Evolutionary conservation across 1,284 basidiomycete species (phyloP).

Genomic region (Mycena citricolor): DNA sequence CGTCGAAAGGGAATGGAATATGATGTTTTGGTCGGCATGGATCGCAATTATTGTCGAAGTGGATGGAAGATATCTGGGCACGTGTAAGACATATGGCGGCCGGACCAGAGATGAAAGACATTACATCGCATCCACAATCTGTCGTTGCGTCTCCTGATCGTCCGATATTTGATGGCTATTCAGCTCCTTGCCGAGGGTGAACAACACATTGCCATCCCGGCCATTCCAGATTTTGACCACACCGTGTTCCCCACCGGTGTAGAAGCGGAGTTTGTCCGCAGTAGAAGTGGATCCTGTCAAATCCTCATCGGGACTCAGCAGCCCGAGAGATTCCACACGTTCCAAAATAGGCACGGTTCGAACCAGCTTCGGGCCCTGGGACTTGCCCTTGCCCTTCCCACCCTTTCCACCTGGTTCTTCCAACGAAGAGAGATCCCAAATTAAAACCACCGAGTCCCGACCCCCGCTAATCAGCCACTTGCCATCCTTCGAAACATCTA

Average conservation of each 20-base stretch:
- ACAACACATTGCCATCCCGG: conserved; percentile 60
- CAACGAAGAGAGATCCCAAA: conserved; percentile 76
- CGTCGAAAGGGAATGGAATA: conserved; percentile 77
- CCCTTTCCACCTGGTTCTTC: conserved; percentile 30
- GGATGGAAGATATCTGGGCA: conserved; percentile 63
- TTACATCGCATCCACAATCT: conserved; percentile 73
- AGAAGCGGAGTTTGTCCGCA: conserved; percentile 58
- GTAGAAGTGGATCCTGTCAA: conserved; percentile 43
- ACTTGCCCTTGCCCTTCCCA: conserved; percentile 52
- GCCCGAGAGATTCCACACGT: conserved; percentile 83
- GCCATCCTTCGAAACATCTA: conserved; percentile 84
- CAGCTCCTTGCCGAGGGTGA: conserved; percentile 56
- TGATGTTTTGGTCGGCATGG: conserved; percentile 96
- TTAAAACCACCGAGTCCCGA: conserved; percentile 84
- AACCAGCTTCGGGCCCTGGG: conserved; percentile 55
- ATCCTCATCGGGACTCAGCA: conserved; percentile 56
- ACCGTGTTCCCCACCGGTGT: conserved; percentile 89
- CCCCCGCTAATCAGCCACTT: conserved; percentile 87
- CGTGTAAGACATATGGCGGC: conserved; percentile 21
- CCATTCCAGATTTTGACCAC: conserved; percentile 83
- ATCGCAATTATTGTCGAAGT: conserved; percentile 78
- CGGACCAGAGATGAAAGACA: conserved; percentile 34
- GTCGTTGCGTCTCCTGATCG: conserved; percentile 75
- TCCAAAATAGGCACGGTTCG: conserved; percentile 88
- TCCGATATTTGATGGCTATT: conserved; percentile 43